Percentiles rank a stretch among this genome's conserved stretches.
Conservation (phyloP, 176 grass and related monocot species). For the Musa beccarii region DNA sequence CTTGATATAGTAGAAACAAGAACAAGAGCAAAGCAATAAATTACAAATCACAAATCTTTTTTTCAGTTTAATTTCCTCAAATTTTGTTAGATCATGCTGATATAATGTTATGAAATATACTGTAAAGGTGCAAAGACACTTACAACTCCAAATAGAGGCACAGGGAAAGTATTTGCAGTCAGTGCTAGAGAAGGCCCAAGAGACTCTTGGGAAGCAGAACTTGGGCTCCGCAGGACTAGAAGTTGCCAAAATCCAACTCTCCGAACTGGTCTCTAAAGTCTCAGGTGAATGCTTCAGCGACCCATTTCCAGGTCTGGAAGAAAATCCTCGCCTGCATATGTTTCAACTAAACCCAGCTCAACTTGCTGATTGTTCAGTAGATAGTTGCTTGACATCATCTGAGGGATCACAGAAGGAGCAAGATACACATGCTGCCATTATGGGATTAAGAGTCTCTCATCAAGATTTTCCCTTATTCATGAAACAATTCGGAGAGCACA, state of each 20-base stretch:
- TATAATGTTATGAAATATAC: background rate
- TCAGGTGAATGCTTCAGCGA: constrained; percentile 34
- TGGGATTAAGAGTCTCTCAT: background rate
- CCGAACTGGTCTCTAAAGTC: constrained; percentile 69
- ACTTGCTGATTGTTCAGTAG: constrained; percentile 47
- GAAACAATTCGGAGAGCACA: background rate
- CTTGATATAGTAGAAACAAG: no score
- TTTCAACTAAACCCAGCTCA: constrained; percentile 31
- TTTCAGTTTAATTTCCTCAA: no score
- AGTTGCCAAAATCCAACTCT: constrained; percentile 67
- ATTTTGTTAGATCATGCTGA: background rate
- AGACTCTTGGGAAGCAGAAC: constrained; percentile 55
- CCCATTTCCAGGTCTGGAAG: constrained; percentile 19
- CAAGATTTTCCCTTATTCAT: background rate
- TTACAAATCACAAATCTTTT: no score
- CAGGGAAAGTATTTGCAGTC: constrained; percentile 91
- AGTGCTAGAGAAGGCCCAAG: constrained; percentile 86
- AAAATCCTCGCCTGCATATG: constrained; percentile 38
- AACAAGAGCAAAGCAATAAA: no score
- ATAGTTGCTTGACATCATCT: constrained; percentile 58
- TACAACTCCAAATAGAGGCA: constrained; percentile 85
- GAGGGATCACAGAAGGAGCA: constrained; percentile 62
- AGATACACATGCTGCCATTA: background rate
- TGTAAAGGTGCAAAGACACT: constrained; percentile 70
- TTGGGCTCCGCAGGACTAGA: constrained; percentile 36